These are phyloP conservation scores for Pinus tabuliformis DNA, from an alignment of 75 land plant species.

Conservation along the genomic window DNA sequence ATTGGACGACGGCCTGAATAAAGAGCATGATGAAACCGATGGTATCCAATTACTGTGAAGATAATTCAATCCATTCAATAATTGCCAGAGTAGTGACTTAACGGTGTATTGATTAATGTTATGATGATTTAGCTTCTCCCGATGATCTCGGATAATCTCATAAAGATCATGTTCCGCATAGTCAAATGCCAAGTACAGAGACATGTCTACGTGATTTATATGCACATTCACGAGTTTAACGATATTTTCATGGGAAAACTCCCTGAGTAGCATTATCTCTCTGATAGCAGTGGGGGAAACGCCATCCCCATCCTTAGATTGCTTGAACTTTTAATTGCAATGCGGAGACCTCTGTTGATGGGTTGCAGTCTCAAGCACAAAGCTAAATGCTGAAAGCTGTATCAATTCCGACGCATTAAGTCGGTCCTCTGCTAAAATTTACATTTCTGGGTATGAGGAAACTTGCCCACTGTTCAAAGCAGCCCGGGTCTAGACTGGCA, in stretches of 20 bases:
- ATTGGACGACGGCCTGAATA: background rate
- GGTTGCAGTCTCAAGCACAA: too few species aligned
- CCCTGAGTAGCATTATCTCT: constrained; percentile 54
- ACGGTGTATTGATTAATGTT: constrained; percentile 82
- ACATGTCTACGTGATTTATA: constrained; percentile 95
- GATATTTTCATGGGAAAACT: constrained; percentile 91
- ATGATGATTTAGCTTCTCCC: constrained; percentile 78
- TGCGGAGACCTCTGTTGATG: too few species aligned
- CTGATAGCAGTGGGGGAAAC: too few species aligned
- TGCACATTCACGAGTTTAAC: constrained; percentile 98
- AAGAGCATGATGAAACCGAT: background rate
- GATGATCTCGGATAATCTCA: constrained; percentile 95
- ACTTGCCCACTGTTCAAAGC: too few species aligned
- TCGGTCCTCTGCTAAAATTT: too few species aligned
- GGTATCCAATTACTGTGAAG: too few species aligned
- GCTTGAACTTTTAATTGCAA: too few species aligned
- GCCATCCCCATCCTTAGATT: too few species aligned
- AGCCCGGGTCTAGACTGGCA: too few species aligned
- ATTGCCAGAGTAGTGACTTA: constrained; percentile 95
- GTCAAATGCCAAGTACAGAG: constrained; percentile 92
- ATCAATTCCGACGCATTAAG: too few species aligned
- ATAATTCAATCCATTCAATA: constrained; percentile 92
- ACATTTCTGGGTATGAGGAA: too few species aligned
- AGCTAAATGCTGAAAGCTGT: too few species aligned
- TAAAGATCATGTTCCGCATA: constrained; percentile 98